These are phyloP conservation scores for Parietaria judaica DNA, from an alignment of 306 rosid species.

Conservation along the genomic window DNA sequence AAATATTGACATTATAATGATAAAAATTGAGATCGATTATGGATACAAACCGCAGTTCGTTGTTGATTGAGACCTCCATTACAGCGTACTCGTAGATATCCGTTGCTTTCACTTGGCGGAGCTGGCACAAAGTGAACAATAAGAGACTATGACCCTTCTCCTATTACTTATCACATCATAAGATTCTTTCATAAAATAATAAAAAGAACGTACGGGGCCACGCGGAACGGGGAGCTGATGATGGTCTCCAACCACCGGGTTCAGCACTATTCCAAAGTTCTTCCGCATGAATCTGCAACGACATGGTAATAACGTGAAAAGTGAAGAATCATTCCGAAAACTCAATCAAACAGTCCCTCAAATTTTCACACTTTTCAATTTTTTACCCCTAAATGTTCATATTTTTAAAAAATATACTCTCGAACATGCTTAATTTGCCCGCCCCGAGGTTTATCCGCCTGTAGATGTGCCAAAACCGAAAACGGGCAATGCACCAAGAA, in stretches of 20 bases:
- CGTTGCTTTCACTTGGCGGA: conserved; percentile 72
- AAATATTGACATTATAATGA: conserved; percentile 1
- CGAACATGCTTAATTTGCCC: too few species aligned
- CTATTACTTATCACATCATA: conserved; percentile 4
- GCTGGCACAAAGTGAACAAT: conserved; percentile 44
- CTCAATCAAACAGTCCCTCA: background rate
- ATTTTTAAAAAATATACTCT: too few species aligned
- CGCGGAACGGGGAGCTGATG: conserved; percentile 78
- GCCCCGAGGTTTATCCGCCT: too few species aligned
- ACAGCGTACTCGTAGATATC: conserved; percentile 89
- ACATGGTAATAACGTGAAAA: conserved; percentile 9
- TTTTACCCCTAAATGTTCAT: too few species aligned
- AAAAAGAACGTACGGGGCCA: conserved; percentile 64
- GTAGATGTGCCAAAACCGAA: too few species aligned
- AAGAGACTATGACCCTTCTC: conserved; percentile 8
- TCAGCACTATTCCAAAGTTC: conserved; percentile 80
- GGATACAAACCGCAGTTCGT: conserved; percentile 73
- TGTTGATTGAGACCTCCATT: conserved; percentile 97
- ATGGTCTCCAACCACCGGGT: conserved; percentile 84
- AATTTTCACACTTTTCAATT: too few species aligned
- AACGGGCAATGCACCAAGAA: too few species aligned
- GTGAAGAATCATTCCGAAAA: background rate
- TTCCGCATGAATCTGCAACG: conserved; percentile 54
- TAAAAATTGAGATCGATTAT: conserved; percentile 11
- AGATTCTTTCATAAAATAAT: conserved; percentile 21